phyloP scores from a whole-genome alignment of 352 stramenopile genomes.

The Phytophthora fragariae region DNA sequence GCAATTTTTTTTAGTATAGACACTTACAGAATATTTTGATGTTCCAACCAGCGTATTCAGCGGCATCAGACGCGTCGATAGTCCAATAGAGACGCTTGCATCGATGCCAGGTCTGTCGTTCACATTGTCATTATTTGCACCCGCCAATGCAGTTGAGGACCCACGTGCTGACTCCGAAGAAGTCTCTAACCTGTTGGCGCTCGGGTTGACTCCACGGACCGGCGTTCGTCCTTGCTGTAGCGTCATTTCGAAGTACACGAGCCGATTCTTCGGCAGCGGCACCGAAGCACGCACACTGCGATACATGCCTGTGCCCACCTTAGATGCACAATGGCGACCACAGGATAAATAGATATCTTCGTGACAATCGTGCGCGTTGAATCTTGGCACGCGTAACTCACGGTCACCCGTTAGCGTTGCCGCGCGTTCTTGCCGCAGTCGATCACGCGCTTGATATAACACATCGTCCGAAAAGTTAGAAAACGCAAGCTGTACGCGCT shows the following conservation, averaged over 20 bases:
- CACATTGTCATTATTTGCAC: constrained; percentile 1
- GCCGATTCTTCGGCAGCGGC: constrained; percentile 67
- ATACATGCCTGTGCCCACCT: constrained; percentile 78
- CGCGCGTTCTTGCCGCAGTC: constrained; percentile 75
- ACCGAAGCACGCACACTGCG: constrained; percentile 77
- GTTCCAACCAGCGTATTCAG: constrained; percentile 85
- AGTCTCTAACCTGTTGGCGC: constrained; percentile 22
- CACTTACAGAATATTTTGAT: constrained; percentile 77
- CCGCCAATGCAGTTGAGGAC: constrained; percentile 7
- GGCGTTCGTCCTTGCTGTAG: constrained; percentile 57
- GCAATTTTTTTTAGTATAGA: neutral
- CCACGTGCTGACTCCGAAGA: constrained; percentile 19
- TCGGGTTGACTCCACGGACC: constrained; percentile 28
- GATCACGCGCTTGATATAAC: constrained; percentile 82
- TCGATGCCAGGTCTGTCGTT: constrained; percentile 45
- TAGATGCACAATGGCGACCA: constrained; percentile 82
- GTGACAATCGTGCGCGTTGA: constrained; percentile 84
- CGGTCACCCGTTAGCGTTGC: constrained; percentile 72
- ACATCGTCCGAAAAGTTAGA: constrained; percentile 88
- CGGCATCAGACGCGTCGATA: constrained; percentile 79
- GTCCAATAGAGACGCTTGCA: constrained; percentile 79
- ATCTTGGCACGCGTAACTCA: constrained; percentile 68
- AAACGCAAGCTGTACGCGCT: constrained; percentile 80
- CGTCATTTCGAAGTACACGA: constrained; percentile 90
- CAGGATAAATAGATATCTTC: constrained; percentile 90